Evolutionary conservation across 2,329 filamentous ascomycete genomes (phyloP).

Genomic region (Arthrobotrys sphaeroides): DNA sequence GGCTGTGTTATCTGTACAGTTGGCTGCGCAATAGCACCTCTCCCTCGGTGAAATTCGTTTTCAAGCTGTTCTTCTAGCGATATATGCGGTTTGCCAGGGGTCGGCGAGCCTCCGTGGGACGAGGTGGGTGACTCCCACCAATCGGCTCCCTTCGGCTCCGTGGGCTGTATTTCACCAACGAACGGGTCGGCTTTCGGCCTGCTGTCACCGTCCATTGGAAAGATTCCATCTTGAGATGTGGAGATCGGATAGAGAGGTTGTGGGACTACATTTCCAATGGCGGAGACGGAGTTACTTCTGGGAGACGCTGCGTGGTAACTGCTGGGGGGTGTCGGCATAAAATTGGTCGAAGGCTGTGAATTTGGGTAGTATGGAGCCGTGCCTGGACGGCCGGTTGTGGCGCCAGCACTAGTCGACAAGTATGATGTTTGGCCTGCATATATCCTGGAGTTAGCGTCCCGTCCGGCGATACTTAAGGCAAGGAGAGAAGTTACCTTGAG

Average conservation of each 20-base stretch:
- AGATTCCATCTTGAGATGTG: conserved; percentile 34
- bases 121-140: conserved; percentile 50
- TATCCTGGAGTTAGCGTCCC: background rate
- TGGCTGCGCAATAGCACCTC: conserved; percentile 25
- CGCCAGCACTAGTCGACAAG: conserved; percentile 41
- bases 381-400: conserved; percentile 12
- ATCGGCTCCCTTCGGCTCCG: conserved; percentile 22
- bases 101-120: conserved; percentile 17
- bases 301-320: conserved; percentile 39
- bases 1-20: background rate
- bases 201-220: conserved; percentile 38
- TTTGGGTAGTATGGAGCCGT: conserved; percentile 4
- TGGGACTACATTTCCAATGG: conserved; percentile 18
- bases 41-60: conserved; percentile 44
- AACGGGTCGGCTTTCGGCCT: conserved; percentile 28
- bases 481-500: conserved; percentile 18
- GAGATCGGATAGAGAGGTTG: conserved; percentile 28
- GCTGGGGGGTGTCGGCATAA: conserved; percentile 17
- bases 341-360: background rate
- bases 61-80: conserved; percentile 49
- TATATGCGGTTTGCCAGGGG: background rate
- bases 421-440: conserved; percentile 37
- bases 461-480: background rate
- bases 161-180: background rate
- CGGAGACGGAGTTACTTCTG: conserved; percentile 37